phyloP scores from a whole-genome alignment of 352 stramenopile genomes.

The Pythium periplocum region DNA sequence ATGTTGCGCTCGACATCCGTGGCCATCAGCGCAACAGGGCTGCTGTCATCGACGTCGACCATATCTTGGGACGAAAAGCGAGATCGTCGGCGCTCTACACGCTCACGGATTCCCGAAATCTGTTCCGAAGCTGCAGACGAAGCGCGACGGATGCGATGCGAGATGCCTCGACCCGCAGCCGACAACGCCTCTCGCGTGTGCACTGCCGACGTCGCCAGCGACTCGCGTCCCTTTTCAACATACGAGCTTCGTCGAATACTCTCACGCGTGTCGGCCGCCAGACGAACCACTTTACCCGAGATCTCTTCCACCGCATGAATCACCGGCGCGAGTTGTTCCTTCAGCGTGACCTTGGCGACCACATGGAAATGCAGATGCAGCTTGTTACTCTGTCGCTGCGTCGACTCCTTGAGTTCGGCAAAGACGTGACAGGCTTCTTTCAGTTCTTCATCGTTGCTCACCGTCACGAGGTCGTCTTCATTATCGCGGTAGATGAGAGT shows the following conservation, averaged over 20 bases:
- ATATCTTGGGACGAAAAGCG: slow-evolving; percentile 16
- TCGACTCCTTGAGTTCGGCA: slow-evolving; percentile 23
- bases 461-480: slow-evolving; percentile 60
- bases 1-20: slow-evolving; percentile 3
- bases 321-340: slow-evolving; percentile 43
- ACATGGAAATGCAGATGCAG: slow-evolving; percentile 53
- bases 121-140: slow-evolving; percentile 32
- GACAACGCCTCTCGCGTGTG: slow-evolving; percentile 43
- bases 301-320: slow-evolving; percentile 49
- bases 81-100: slow-evolving; percentile 26
- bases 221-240: slow-evolving; percentile 47
- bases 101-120: slow-evolving; percentile 33
- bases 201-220: slow-evolving; percentile 35
- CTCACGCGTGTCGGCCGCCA: slow-evolving; percentile 28
- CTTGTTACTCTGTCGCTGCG: not conserved
- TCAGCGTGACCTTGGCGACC: slow-evolving; percentile 33
- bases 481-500: slow-evolving; percentile 67
- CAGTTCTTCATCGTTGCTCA: slow-evolving; percentile 46
- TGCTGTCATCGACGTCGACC: slow-evolving; percentile 4
- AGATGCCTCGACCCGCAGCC: slow-evolving; percentile 37
- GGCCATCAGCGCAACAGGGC: slow-evolving; percentile 10
- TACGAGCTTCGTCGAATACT: slow-evolving; percentile 25
- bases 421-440: slow-evolving; percentile 51
- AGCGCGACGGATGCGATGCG: slow-evolving; percentile 37
- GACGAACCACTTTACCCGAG: slow-evolving; percentile 22